A percentile compares a stretch with the other conserved stretches of the same genome.
Conservation (phyloP, 805 yeast species). For the Sugiyamaella smithiae region DNA sequence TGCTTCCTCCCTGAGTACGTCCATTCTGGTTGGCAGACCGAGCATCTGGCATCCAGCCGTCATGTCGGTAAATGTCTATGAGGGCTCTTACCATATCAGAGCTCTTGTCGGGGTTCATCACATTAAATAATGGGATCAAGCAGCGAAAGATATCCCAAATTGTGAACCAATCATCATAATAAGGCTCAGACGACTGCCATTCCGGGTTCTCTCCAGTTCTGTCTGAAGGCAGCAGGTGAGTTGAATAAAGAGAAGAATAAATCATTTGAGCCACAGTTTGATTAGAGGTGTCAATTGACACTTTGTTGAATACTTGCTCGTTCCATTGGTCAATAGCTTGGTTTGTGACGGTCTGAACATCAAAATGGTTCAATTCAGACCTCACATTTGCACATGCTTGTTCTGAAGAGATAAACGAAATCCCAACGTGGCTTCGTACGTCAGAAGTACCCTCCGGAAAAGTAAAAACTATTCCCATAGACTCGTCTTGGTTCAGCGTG, state of each 20-base stretch:
- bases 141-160: slow-evolving; percentile 42
- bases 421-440: slow-evolving; percentile 27
- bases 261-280: slow-evolving; percentile 14
- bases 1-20: slow-evolving; percentile 40
- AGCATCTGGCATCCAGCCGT: slow-evolving; percentile 40
- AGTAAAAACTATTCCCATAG: slow-evolving; percentile 1
- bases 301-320: slow-evolving; percentile 20
- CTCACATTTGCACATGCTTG: slow-evolving; percentile 32
- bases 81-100: slow-evolving; percentile 34
- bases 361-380: slow-evolving; percentile 24
- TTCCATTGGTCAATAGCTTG: slow-evolving; percentile 24
- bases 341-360: slow-evolving; percentile 22
- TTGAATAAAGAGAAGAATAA: slow-evolving; percentile 34
- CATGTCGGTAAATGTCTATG: slow-evolving; percentile 34
- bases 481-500: not conserved
- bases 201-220: slow-evolving; percentile 36
- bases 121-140: slow-evolving; percentile 35
- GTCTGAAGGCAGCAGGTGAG: slow-evolving; percentile 35
- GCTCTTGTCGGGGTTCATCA: slow-evolving; percentile 32
- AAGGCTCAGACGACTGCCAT: slow-evolving; percentile 31
- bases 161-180: slow-evolving; percentile 40
- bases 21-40: slow-evolving; percentile 40
- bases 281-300: slow-evolving; percentile 10
- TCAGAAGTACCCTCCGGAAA: slow-evolving; percentile 6
- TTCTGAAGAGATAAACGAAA: slow-evolving; percentile 34